phyloP scores from a whole-genome alignment of 2,329 filamentous ascomycete genomes.

The Curvularia sp. region DNA sequence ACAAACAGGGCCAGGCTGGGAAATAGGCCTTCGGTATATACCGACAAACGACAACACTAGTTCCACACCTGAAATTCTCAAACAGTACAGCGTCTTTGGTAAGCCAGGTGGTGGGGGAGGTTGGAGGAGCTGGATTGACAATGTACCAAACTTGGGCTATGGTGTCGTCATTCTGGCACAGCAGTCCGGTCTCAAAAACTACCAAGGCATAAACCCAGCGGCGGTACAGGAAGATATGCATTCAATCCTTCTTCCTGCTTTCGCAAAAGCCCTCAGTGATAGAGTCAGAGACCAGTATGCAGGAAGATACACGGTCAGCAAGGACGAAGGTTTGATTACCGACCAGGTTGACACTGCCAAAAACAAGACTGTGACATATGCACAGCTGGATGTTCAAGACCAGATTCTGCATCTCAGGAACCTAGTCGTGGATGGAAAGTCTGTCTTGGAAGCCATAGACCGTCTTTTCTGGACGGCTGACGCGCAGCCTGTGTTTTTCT shows the following conservation, averaged over 20 bases:
- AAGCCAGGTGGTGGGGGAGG: slow-evolving; percentile 45
- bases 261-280: slow-evolving; percentile 29
- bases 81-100: slow-evolving; percentile 39
- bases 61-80: slow-evolving; percentile 12
- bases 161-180: slow-evolving; percentile 37
- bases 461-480: slow-evolving; percentile 33
- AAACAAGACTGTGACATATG: slow-evolving; percentile 27
- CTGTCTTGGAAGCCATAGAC: slow-evolving; percentile 39
- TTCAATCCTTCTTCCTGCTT: slow-evolving; percentile 36
- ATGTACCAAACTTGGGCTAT: slow-evolving; percentile 41
- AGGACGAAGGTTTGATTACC: slow-evolving; percentile 29
- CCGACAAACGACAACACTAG: slow-evolving; percentile 19
- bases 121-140: slow-evolving; percentile 43
- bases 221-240: slow-evolving; percentile 28
- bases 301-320: slow-evolving; percentile 29
- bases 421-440: slow-evolving; percentile 38
- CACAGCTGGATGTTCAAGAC: slow-evolving; percentile 33
- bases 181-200: slow-evolving; percentile 23
- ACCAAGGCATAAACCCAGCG: slow-evolving; percentile 27
- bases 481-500: slow-evolving; percentile 28
- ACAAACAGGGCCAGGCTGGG: slow-evolving; percentile 40
- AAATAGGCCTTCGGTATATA: slow-evolving; percentile 31
- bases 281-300: slow-evolving; percentile 28
- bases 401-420: slow-evolving; percentile 39
- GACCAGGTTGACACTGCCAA: slow-evolving; percentile 22